A percentile compares a stretch with the other conserved stretches of the same genome.
Evolutionary conservation across 1,284 basidiomycete genomes (phyloP).

Genomic region (Apiotrichum gamsii): DNA sequence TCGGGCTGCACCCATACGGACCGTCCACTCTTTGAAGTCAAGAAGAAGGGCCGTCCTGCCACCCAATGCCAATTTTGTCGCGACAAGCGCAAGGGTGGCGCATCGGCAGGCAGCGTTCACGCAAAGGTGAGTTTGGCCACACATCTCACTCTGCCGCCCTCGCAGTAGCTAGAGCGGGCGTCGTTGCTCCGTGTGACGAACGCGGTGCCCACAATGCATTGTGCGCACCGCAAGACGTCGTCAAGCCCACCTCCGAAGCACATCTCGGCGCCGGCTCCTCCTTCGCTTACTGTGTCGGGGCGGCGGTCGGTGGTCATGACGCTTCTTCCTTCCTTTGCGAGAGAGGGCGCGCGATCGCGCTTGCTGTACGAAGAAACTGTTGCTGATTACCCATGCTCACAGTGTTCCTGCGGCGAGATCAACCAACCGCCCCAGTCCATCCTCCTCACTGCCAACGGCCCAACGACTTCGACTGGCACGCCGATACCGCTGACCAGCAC

Average conservation of each 20-base stretch:
- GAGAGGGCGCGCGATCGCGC: too few relatives aligned
- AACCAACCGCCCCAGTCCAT: conserved; percentile 13
- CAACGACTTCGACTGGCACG: conserved; percentile 54
- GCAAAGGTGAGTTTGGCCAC: conserved; percentile 36
- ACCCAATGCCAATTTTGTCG: conserved; percentile 72
- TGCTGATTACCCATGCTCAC: too few relatives aligned
- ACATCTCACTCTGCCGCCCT: too few relatives aligned
- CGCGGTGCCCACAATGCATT: too few relatives aligned
- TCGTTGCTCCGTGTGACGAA: too few relatives aligned
- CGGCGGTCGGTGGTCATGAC: not conserved
- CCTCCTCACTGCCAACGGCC: conserved; percentile 24
- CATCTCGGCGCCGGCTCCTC: too few relatives aligned
- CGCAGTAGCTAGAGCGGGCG: too few relatives aligned
- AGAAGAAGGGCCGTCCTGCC: conserved; percentile 70
- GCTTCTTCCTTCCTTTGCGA: too few relatives aligned
- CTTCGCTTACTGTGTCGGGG: too few relatives aligned
- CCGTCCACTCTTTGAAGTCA: conserved; percentile 69
- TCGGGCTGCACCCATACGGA: conserved; percentile 69
- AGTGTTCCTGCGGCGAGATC: conserved; percentile 39
- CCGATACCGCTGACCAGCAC: not conserved
- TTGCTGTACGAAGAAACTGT: too few relatives aligned
- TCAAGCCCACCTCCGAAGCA: too few relatives aligned
- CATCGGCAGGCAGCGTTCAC: conserved; percentile 29
- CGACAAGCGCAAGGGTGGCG: conserved; percentile 60
- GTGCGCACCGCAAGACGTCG: too few relatives aligned